phyloP scores from a whole-genome alignment of 257 asterid genomes.

The Solanum medicagineum region DNA sequence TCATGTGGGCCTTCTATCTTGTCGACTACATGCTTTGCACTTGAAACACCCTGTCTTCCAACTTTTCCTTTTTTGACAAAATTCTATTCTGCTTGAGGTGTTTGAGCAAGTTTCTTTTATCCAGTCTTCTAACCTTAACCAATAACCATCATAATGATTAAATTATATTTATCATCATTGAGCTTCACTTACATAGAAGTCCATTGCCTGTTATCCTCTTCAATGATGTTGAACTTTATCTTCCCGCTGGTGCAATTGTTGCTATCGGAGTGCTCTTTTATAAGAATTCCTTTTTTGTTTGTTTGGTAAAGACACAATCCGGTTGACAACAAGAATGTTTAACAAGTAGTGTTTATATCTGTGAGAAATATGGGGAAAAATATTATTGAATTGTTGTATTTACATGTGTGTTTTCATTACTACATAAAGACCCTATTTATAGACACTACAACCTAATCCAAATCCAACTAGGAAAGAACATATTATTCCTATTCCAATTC shows the following conservation, averaged over 20 bases:
- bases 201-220: not conserved
- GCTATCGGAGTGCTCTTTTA: not conserved
- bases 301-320: not conserved
- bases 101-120: not conserved
- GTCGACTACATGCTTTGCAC: not conserved
- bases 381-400: too few relatives aligned
- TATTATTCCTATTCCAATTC: too few relatives aligned
- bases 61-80: not conserved
- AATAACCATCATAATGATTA: not conserved
- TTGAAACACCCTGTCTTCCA: not conserved
- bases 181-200: not conserved
- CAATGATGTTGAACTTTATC: not conserved
- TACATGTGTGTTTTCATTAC: too few relatives aligned
- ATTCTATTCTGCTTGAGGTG: not conserved
- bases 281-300: not conserved
- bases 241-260: not conserved
- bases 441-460: too few relatives aligned
- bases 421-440: too few relatives aligned
- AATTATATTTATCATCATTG: not conserved
- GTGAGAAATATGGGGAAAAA: too few relatives aligned
- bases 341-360: not conserved
- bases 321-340: not conserved
- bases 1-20: not conserved
- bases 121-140: not conserved
- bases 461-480: too few relatives aligned